Percentiles rank a stretch among this genome's conserved stretches.
phyloP scores from a whole-genome alignment of 2,329 filamentous ascomycete genomes.

The Hypomyces perniciosus region DNA sequence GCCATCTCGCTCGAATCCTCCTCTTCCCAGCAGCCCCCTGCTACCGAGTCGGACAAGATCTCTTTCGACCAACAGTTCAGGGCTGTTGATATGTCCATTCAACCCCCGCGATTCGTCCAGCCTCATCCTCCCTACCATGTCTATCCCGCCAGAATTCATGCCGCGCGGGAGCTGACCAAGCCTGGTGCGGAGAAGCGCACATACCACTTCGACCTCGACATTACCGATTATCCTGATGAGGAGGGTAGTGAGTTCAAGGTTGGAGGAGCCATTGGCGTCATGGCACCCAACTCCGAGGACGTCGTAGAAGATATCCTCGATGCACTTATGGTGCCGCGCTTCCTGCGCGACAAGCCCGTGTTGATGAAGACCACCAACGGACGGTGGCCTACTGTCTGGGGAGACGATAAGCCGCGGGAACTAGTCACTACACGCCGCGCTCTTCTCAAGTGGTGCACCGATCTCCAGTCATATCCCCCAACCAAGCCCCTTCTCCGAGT shows the following conservation, averaged over 20 bases:
- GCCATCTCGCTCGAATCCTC: constrained; percentile 38
- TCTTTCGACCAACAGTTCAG: constrained; percentile 17
- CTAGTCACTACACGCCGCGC: constrained; percentile 87
- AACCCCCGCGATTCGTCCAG: constrained; percentile 85
- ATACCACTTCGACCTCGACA: constrained; percentile 94
- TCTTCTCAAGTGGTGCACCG: constrained; percentile 91
- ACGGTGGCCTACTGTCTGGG: constrained; percentile 97
- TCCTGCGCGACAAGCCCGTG: constrained; percentile 77
- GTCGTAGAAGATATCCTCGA: constrained; percentile 82
- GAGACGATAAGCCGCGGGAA: constrained; percentile 76
- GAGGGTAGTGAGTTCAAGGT: constrained; percentile 89
- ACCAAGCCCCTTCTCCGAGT: constrained; percentile 82
- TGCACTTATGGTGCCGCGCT: constrained; percentile 71
- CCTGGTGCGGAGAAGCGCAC: constrained; percentile 91
- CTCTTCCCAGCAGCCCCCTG: constrained; percentile 18
- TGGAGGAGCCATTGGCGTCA: constrained; percentile 89
- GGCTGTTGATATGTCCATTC: constrained; percentile 51
- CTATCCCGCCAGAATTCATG: constrained; percentile 81
- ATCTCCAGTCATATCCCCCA: constrained; percentile 87
- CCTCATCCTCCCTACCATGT: constrained; percentile 92
- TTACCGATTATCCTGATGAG: constrained; percentile 88
- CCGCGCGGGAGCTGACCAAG: constrained; percentile 79
- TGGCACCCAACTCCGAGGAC: constrained; percentile 73
- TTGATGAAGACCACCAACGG: constrained; percentile 72
- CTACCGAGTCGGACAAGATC: constrained; percentile 24